These are phyloP conservation scores for Fusarium austroafricanum DNA, from an alignment of 2,329 filamentous ascomycete genomes.

Conservation along the genomic window DNA sequence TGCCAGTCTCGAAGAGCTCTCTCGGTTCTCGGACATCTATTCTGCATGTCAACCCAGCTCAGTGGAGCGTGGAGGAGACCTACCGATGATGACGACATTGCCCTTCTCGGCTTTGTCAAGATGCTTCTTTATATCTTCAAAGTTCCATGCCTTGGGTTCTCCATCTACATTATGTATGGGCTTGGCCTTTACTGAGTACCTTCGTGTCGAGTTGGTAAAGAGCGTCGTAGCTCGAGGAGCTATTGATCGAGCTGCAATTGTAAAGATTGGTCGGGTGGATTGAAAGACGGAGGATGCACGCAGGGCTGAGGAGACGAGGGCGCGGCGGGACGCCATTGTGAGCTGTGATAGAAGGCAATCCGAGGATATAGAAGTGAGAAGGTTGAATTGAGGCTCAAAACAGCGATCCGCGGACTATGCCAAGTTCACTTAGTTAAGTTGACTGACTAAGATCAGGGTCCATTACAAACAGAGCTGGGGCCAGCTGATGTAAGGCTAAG, in stretches of 20 bases:
- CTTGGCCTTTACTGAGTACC: slow-evolving; percentile 4
- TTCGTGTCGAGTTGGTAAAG: slow-evolving; percentile 3
- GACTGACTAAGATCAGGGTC: slow-evolving; percentile 19
- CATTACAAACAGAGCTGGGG: slow-evolving; percentile 8
- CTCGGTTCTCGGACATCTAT: slow-evolving; percentile 77
- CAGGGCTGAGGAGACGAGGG: slow-evolving; percentile 30
- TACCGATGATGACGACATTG: slow-evolving; percentile 61
- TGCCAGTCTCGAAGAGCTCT: slow-evolving; percentile 73
- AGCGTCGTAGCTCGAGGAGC: slow-evolving; percentile 16
- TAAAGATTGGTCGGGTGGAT: slow-evolving; percentile 17
- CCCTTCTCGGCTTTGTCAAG: slow-evolving; percentile 41
- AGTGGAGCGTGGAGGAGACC: not conserved
- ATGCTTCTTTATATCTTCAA: slow-evolving; percentile 61
- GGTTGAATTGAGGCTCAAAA: slow-evolving; percentile 16
- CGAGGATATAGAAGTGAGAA: not conserved
- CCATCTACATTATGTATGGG: not conserved
- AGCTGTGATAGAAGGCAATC: not conserved
- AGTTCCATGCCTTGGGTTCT: slow-evolving; percentile 56
- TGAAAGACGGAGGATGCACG: slow-evolving; percentile 26
- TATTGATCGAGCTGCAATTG: slow-evolving; percentile 11
- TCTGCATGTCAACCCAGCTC: not conserved
- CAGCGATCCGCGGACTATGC: slow-evolving; percentile 5
- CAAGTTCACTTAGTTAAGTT: slow-evolving; percentile 5
- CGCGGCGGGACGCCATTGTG: slow-evolving; percentile 38
- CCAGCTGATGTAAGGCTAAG: slow-evolving; percentile 18